Evolutionary conservation across 2,329 filamentous ascomycete genomes (phyloP).

Genomic region (Xylaria sp.): DNA sequence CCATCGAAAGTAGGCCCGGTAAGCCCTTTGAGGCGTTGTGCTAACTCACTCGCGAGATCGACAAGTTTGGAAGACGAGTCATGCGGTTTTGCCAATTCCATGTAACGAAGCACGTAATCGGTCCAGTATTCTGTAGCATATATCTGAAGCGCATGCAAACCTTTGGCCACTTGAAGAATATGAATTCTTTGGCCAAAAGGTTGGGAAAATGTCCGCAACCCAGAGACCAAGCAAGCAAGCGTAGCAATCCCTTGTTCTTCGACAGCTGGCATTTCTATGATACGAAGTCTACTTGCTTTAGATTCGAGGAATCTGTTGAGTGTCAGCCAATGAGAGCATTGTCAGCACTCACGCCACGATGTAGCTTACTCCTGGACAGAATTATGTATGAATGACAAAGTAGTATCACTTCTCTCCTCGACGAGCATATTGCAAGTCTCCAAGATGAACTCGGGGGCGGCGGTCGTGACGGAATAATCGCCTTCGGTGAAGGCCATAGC

Average conservation of each 20-base stretch:
- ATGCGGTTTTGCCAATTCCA: not conserved
- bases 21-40: not conserved
- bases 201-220: not conserved
- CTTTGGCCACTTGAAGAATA: constrained; percentile 11
- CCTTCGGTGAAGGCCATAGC: constrained; percentile 15
- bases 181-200: not conserved
- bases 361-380: constrained; percentile 15
- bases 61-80: not conserved
- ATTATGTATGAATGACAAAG: constrained; percentile 17
- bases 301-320: constrained; percentile 11
- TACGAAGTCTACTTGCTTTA: not conserved
- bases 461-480: not conserved
- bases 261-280: not conserved
- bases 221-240: constrained; percentile 11
- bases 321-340: not conserved
- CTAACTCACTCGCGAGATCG: not conserved
- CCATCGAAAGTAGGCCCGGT: not conserved
- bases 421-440: constrained; percentile 8
- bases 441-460: constrained; percentile 2
- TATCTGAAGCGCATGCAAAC: constrained; percentile 20
- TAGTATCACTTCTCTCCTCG: constrained; percentile 9
- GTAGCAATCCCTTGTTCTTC: constrained; percentile 15
- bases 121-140: constrained; percentile 20
- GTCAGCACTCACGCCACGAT: too few species aligned
- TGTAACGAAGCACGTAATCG: not conserved